Conservation (phyloP, 1,284 basidiomycete genomes). For the Apiotrichum brassicae region DNA sequence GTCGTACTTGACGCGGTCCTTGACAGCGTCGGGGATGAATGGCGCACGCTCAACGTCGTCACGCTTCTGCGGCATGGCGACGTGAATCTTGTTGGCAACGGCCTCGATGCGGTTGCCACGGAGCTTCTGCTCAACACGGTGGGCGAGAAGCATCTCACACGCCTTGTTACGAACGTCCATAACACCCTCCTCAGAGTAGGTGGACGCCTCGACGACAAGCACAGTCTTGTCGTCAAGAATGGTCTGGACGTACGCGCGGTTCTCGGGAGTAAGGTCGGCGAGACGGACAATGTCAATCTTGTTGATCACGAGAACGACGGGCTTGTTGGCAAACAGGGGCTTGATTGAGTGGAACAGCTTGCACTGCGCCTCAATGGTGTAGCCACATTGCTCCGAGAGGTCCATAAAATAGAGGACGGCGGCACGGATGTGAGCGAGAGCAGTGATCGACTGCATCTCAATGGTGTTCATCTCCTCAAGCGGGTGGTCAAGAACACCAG, state of each 20-base stretch:
- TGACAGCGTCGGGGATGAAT: conserved; percentile 76
- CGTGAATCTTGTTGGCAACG: conserved; percentile 87
- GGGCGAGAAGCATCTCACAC: conserved; percentile 84
- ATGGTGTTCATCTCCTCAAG: conserved; percentile 99
- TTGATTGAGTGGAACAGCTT: conserved; percentile 97
- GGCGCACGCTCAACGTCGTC: conserved; percentile 78
- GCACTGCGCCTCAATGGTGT: conserved; percentile 88
- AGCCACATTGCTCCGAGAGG: conserved; percentile 91
- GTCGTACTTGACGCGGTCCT: conserved; percentile 72
- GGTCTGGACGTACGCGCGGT: conserved; percentile 71
- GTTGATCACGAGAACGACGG: conserved; percentile 86
- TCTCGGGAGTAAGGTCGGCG: conserved; percentile 69
- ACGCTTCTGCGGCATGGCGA: conserved; percentile 77
- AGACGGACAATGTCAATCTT: conserved; percentile 87
- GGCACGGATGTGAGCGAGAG: conserved; percentile 83
- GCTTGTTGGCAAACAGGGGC: conserved; percentile 87
- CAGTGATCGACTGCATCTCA: conserved; percentile 98
- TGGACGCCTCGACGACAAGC: conserved; percentile 73
- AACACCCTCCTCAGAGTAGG: conserved; percentile 89
- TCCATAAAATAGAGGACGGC: conserved; percentile 97
- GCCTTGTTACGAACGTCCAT: conserved; percentile 89
- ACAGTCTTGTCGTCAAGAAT: conserved; percentile 70
- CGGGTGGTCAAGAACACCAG: conserved; percentile 78
- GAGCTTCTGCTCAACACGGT: conserved; percentile 85
- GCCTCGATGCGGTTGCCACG: conserved; percentile 88